Base-by-base conservation (phyloP, 2,329 filamentous ascomycete genomes). In the Diatrype stigma region DNA sequence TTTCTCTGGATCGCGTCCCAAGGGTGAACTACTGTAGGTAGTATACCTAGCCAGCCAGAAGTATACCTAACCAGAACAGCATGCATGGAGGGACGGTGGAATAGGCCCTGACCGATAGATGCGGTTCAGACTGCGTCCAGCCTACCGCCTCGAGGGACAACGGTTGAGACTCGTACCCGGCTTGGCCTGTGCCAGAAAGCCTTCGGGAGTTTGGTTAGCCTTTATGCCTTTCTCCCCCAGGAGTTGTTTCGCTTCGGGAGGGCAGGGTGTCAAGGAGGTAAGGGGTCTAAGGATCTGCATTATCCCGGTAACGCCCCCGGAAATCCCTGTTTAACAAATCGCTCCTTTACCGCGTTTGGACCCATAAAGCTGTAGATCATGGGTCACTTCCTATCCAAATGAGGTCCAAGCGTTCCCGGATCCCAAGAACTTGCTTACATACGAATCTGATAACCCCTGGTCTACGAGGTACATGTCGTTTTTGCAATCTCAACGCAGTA, bases 161-260 rank as follows among this genome's bases (percentile, higher is more conserved):
- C 6, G n/a, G 22, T 17, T 28, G 40, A 44, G 40, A 44, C 40
- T n/a, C n/a, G n/a, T 26, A 19, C 40, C 22, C 40, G 21, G 56
- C 59, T 58, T 59, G 54, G 53, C 54, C 56, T 56, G 54, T 57
- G 57, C 56, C 54, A 58, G 54, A 56, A 51, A 51, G 35, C 30
- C 38, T 53, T 60, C 56, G 56, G 56, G 56, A 56, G 51, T 53
- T 59, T 52, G 49, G 48, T 57, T 51, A 49, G 58, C 51, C 55
- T 58, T 55, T 44, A 59, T 58, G 56, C 56, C 56, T 56, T 57
- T 58, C 16, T 42, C 46, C 44, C 47, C 56, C 60, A 52, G 54
- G 58, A 50, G 52, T 45, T 56, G 57, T 56, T 59, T 57, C 49
- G 55, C 49, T 57, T 55, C 40, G 52, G 53, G 51, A 49, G 51